Percentiles rank a stretch among this genome's conserved stretches.
phyloP scores from a whole-genome alignment of 176 grass and related monocot genomes.

The Ampelocalamus luodianensis region DNA sequence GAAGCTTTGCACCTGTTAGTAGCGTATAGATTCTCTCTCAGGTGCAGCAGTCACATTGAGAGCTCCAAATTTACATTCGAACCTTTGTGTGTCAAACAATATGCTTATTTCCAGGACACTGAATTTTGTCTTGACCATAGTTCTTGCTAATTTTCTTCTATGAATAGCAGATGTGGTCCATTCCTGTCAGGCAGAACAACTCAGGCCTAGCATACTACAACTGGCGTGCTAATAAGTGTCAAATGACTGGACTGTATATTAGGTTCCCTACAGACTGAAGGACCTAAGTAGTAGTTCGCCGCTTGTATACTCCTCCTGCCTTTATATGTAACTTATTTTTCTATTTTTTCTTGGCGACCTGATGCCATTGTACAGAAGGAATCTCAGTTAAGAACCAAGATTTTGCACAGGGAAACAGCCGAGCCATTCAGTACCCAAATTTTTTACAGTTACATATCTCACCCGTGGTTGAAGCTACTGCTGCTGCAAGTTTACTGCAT shows the following conservation, averaged over 20 bases:
- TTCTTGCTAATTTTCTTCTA: constrained; percentile 13
- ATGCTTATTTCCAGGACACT: background rate
- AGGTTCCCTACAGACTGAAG: constrained; percentile 44
- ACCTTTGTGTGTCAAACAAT: background rate
- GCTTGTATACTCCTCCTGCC: constrained; percentile 53
- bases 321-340: constrained; percentile 42
- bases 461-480: constrained; percentile 42
- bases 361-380: constrained; percentile 66
- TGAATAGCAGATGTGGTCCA: constrained; percentile 39
- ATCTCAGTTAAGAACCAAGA: constrained; percentile 48
- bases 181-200: constrained; percentile 25
- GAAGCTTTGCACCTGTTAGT: background rate
- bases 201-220: constrained; percentile 2
- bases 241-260: constrained; percentile 66
- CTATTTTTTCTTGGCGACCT: constrained; percentile 24
- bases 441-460: constrained; percentile 41
- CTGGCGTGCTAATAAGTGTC: constrained; percentile 44
- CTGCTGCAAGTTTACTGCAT: constrained; percentile 40
- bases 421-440: constrained; percentile 15
- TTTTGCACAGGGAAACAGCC: constrained; percentile 63
- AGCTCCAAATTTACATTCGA: background rate
- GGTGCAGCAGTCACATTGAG: background rate
- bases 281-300: constrained; percentile 45
- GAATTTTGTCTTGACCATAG: background rate
- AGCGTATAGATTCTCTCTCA: background rate